Base-by-base conservation (phyloP, 1,139 yeast genomes). In the Sugiyamaella japonica region DNA sequence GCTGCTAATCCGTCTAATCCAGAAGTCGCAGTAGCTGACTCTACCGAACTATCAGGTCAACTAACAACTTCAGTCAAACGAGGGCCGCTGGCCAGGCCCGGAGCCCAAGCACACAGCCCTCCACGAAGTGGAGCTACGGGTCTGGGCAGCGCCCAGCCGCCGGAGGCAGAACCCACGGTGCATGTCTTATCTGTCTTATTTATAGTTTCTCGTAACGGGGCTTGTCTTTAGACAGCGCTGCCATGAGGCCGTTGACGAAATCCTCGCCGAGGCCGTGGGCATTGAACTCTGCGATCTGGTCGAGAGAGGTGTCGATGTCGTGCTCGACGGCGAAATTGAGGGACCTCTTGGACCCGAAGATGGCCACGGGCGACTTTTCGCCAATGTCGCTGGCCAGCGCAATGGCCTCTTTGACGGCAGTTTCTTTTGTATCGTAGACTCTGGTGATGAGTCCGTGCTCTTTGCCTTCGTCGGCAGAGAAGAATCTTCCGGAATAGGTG, bases 1-100 rank as follows among this genome's bases (percentile, higher is more conserved):
- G 84, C 86, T 1, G 71, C 74, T 2, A 90, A 90, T 67, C 98
- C 98, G 8, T 90, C 90, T 66, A 46, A 59, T 3, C 50, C 42
- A 6, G 52, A 56, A 8, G 48, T 48, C 25, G 53, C 54, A 9
- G 53, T 48, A 15, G 61, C 63, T 0, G 71, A 68, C 47, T 68
- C 63, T 55, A 59, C 66, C 20, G 62, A 60, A 13, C 54, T 52
- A 50, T 63, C 65, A 1, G 25, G 37, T 17, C 29, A 29, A 29
- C 50, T 29, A 9, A 12, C 38, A 20, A 20, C 6, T 20, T 3
- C 6, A 8, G 34, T 40, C 1, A 52, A 50, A 41, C 25, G 48
- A 8, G 52, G 51, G 16, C 67, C 67, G 1, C 53, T 43, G 13
- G 25, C 25, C 25, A 20, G 25, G n/a, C n/a, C n/a, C n/a, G n/a